Evolutionary conservation across 306 rosid species (phyloP).

Genomic region (Citrullus colocynthis): DNA sequence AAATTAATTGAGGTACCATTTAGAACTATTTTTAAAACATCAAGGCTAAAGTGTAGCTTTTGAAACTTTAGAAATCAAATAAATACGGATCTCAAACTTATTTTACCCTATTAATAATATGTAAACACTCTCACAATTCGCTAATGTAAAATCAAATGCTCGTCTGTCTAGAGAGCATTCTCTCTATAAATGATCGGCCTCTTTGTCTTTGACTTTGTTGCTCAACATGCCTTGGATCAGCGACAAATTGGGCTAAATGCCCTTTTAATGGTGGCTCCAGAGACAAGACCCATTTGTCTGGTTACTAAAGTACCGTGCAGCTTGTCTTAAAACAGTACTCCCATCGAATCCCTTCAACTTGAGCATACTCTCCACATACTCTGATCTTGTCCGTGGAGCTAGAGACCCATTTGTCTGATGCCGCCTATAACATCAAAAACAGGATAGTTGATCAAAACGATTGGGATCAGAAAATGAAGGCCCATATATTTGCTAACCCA

Average conservation of each 20-base stretch:
- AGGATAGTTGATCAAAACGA: not conserved
- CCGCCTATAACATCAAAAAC: not conserved
- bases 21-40: too few relatives aligned
- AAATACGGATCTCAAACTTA: too few relatives aligned
- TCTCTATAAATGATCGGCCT: not conserved
- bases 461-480: not conserved
- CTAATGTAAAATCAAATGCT: not conserved
- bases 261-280: not conserved
- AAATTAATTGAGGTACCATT: too few relatives aligned
- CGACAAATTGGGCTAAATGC: not conserved
- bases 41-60: too few relatives aligned
- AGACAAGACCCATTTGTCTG: not conserved
- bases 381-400: not conserved
- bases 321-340: not conserved
- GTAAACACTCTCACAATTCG: too few relatives aligned
- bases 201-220: not conserved
- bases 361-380: not conserved
- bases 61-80: too few relatives aligned
- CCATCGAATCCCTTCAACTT: not conserved
- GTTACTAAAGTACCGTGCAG: not conserved
- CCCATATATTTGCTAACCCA: not conserved
- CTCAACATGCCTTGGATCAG: not conserved
- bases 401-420: not conserved
- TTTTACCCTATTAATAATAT: too few relatives aligned
- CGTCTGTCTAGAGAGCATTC: not conserved